A percentile compares a stretch with the other conserved stretches of the same genome.
These are phyloP conservation scores for Dalbergia oliveri DNA, from an alignment of 306 rosid genomes.

Conservation along the genomic window DNA sequence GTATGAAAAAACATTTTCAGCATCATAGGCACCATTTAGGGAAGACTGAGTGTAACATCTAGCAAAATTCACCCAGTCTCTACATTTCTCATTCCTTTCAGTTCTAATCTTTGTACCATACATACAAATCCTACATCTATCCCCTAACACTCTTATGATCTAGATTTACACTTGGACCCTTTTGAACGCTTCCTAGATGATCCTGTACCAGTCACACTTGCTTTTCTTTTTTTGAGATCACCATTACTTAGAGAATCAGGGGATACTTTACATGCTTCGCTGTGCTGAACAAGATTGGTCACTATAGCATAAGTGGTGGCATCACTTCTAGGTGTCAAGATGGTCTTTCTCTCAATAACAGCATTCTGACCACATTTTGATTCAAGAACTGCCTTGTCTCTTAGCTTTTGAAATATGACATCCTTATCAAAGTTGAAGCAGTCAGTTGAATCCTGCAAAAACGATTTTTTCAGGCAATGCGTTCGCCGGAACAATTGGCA, in stretches of 20 bases:
- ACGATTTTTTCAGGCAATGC: not conserved
- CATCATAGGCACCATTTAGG: slow-evolving; percentile 39
- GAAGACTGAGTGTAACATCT: slow-evolving; percentile 71
- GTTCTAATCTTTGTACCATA: slow-evolving; percentile 46
- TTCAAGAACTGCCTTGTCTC: slow-evolving; percentile 70
- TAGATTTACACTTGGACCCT: slow-evolving; percentile 62
- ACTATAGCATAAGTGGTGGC: slow-evolving; percentile 72
- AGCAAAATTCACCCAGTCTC: slow-evolving; percentile 95
- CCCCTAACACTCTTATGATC: slow-evolving; percentile 46
- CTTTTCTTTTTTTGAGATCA: slow-evolving; percentile 58
- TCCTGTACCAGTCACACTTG: slow-evolving; percentile 53
- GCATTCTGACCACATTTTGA: slow-evolving; percentile 80
- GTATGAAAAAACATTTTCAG: slow-evolving; percentile 17
- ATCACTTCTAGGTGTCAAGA: slow-evolving; percentile 65
- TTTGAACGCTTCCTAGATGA: slow-evolving; percentile 84
- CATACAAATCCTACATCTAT: slow-evolving; percentile 55
- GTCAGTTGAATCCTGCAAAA: slow-evolving; percentile 70
- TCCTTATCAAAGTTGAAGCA: slow-evolving; percentile 70
- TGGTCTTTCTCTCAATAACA: slow-evolving; percentile 68
- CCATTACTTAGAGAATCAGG: slow-evolving; percentile 66
- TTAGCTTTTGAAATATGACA: slow-evolving; percentile 70
- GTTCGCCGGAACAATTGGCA: not conserved
- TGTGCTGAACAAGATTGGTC: slow-evolving; percentile 73
- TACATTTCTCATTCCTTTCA: slow-evolving; percentile 33
- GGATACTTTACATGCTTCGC: slow-evolving; percentile 49